Evolutionary conservation across 805 yeast species (phyloP), one percentile per base, ranked within the genome.

Genomic region (Yamadazyma nakazawae): DNA sequence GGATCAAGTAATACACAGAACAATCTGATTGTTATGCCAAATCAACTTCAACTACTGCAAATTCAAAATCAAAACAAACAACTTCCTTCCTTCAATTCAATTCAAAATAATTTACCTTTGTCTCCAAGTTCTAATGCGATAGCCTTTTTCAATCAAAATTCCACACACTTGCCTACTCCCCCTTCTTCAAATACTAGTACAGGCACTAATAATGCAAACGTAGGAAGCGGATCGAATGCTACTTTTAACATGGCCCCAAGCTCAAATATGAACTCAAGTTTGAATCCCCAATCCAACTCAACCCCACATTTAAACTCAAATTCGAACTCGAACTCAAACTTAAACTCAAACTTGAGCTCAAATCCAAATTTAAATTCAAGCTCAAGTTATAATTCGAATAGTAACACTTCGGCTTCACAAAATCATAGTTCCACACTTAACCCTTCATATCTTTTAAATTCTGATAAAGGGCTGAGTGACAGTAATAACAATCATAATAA

Each of bases 81-180:
- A 49, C 48, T 67, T 8, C 72, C 72, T 5, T 62, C 71, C 5
- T 66, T 67, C 49, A 66, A 66, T 48, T 50, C 63, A n/a, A 63
- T 66, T 37, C 71, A 66, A 45, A 64, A 61, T 52, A 63, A 59
- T 35, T 49, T 66, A n/a, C 66, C 70, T 2, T 38, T 57, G 2
- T 60, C 67, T 5, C 67, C 68, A 12, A 54, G 31, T 14, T 34
- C 52, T 24, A 45, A 14, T 45, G 36, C 36, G 10, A 13, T 41
- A 3, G 13, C 19, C n/a, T 12, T 34, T 11, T 17, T 42, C 28
- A 35, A 31, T 25, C 38, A 39, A 19, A 38, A 13, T 16, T 25
- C 31, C 19, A 19, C 28, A 9, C 19, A 12, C 13, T 14, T 38
- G 17, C 35, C 42, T n/a, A 40, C 25, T 18, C 42, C 37, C 5